These are phyloP conservation scores for Syncephalastrum sp. DNA, from an alignment of 371 early-diverging fungal genomes.

Conservation along the genomic window DNA sequence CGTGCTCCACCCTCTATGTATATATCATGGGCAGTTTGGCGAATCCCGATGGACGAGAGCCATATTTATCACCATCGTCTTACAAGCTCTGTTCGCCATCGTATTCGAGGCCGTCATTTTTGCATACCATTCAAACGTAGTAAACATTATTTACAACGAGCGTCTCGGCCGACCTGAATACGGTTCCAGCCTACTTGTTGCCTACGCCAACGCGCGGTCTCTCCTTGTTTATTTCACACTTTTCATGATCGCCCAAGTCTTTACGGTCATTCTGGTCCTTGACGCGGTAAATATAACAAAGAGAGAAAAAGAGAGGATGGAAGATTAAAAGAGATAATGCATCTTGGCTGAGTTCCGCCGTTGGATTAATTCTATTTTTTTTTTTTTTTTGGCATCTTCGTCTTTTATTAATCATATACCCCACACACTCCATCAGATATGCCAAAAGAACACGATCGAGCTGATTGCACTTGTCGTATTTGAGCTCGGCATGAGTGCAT, in stretches of 20 bases:
- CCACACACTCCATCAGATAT: constrained; percentile 23
- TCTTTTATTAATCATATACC: too few relatives aligned
- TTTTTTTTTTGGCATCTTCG: too few relatives aligned
- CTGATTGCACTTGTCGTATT: constrained; percentile 48
- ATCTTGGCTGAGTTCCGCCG: too few relatives aligned
- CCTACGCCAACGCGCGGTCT: constrained; percentile 47
- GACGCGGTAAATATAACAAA: constrained; percentile 36
- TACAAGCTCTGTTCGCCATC: constrained; percentile 41
- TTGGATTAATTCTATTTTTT: too few relatives aligned
- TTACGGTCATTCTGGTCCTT: constrained; percentile 37
- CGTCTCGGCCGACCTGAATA: constrained; percentile 29
- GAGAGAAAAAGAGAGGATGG: background rate
- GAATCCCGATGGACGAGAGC: constrained; percentile 50
- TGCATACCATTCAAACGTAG: constrained; percentile 26
- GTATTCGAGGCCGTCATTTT: constrained; percentile 45
- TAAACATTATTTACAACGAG: constrained; percentile 35
- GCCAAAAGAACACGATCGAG: constrained; percentile 52
- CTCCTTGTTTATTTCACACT: constrained; percentile 42
- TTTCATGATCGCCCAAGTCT: constrained; percentile 49
- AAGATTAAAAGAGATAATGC: background rate
- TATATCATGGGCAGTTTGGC: constrained; percentile 36
- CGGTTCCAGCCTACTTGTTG: constrained; percentile 24
- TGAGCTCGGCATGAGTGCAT: constrained; percentile 48
- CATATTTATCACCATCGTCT: constrained; percentile 32
- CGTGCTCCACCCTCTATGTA: background rate